Base-by-base conservation (phyloP, 2,329 filamentous ascomycete genomes). In the Hypoxylon sp. region DNA sequence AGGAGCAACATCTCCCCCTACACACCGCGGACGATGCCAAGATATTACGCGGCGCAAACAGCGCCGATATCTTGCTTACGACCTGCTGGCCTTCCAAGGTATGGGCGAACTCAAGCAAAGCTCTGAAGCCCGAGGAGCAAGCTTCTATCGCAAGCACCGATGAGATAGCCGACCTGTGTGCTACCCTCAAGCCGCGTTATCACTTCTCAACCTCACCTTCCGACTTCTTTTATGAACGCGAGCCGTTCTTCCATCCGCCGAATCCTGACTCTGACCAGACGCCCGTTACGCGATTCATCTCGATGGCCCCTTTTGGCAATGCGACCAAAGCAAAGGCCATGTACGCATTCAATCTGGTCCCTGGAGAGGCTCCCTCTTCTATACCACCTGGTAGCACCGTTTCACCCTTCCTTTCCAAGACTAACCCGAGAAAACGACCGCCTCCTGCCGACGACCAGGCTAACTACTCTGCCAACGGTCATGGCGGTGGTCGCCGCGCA, bases 51-150 rank as follows among this genome's bases (percentile, higher is more conserved):
- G 93, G 93, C 21, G 92, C 92, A 17, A 91, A 94, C 74, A 88
- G 85, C 32, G 90, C 93, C 47, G 95, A 99, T 77, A 94, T 99
- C 56, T 85, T 99, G 15, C 82, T 99, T 60, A 98, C 96, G 0
- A 88, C 89, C 35, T 86, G 93, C 74, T 99, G 96, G 96, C 95
- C 96, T 2, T 86, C 89, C 10, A 87, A 85, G 1, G 86, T 98
- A 37, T 89, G 87, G 78, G 85, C 82, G 1, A 89, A 91, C 5
- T 94, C 94, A 2, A 90, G 88, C 48, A 85, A 89, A 2, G 75
- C 84, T 2, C 79, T 91, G n/a, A 78, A 84, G 5, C 83, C 87
- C 3, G 86, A 88, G 10, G 83, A 84, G 3, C 78, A 83, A n/a
- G 79, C 81, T 1, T 79, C 85, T 3, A 83, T 89, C 0, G 73